Evolutionary conservation across 2,329 filamentous ascomycete species (phyloP), one percentile per base, ranked within the genome.

Genomic region (Diaporthe ampelina): DNA sequence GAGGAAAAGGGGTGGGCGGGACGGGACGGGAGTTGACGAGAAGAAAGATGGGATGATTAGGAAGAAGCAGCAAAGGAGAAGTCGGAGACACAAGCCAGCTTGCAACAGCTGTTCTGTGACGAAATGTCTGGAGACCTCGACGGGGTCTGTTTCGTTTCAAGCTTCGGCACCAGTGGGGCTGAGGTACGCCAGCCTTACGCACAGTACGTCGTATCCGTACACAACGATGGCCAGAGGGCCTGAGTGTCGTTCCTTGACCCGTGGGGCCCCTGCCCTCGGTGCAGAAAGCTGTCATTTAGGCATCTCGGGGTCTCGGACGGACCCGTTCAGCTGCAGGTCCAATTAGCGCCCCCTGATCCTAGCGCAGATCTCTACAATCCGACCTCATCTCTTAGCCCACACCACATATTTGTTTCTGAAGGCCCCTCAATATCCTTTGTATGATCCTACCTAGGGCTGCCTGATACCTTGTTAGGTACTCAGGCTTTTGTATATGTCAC

Each of bases 231-330:
- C 45, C 19, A 10, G 21, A 59, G n/a, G 10, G 57, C 32, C 32
- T 3, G 32, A 40, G 32, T 32, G 24, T 45, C 24, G 24, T 40
- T 48, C 6, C 21, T n/a, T 10, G 32, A n/a, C 24, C 21, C 61
- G 37, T 19, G 61, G 26, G 21, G 21, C 45, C 63, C 63, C 45
- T 67, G 63, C 45, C 24, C 6, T 29, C 15, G 29, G 29, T 67
- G 29, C 63, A 68, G 45, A 68, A 45, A 54, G 48, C 63, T 68
- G 63, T 68, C 63, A 68, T 68, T 68, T 68, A 54, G 63, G 48
- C 11, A 24, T 21, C 40, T 54, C 63, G 63, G 63, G 63, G 48
- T 68, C 48, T 68, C 48, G 63, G 63, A 68, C 48, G 32, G 63
- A 40, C 63, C 63, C 63, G 63, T 54, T 52, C 63, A 26, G 63